Evolutionary conservation across 257 asterid species (phyloP).

Genomic region (Forsythia viridissima): DNA sequence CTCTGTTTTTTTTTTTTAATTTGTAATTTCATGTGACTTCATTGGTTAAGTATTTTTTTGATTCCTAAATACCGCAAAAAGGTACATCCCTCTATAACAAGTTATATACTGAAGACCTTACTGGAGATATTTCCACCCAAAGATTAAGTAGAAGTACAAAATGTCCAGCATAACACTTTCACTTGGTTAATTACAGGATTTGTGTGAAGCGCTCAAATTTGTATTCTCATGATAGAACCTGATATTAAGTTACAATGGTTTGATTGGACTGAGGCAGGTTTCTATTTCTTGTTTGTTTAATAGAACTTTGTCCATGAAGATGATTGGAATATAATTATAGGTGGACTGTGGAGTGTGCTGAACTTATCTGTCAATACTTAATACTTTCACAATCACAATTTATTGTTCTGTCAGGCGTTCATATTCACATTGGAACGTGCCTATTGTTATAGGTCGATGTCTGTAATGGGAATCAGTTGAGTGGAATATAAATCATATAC

Average conservation of each 20-base stretch:
- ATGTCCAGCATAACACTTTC: background rate
- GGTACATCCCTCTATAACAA: background rate
- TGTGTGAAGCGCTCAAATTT: background rate
- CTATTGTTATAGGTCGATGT: background rate
- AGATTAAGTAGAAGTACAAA: background rate
- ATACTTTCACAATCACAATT: background rate
- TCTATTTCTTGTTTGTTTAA: background rate
- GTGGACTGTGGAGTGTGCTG: background rate
- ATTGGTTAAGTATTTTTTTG: too few species aligned
- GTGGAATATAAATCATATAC: background rate
- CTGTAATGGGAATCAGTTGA: background rate
- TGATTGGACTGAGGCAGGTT: background rate
- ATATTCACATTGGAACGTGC: background rate
- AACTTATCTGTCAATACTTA: background rate
- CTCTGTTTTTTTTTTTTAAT: background rate
- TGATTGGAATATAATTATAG: background rate
- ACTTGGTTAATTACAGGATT: background rate
- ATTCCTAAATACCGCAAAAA: background rate
- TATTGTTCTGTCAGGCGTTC: background rate
- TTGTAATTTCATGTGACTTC: too few species aligned
- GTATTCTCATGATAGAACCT: background rate
- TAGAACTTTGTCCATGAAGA: background rate
- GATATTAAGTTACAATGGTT: conserved; percentile 3
- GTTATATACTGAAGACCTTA: background rate
- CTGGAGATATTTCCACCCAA: background rate